phyloP scores from a whole-genome alignment of 305 asterid species.

The Fraxinus dipetala region DNA sequence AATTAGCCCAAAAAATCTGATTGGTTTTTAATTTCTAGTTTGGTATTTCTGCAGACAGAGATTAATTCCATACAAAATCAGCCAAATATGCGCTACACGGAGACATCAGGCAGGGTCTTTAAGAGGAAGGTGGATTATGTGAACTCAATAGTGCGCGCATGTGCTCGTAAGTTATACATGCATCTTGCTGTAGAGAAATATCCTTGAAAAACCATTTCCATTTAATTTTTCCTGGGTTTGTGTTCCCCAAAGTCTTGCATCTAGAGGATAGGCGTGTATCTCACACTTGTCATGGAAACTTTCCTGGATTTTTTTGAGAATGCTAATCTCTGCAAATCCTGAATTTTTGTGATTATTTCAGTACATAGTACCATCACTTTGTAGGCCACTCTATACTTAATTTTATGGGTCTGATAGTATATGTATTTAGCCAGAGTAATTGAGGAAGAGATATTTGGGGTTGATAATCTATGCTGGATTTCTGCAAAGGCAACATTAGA shows the following conservation, averaged over 20 bases:
- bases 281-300: not conserved
- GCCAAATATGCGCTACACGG: constrained; percentile 73
- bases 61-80: constrained; percentile 76
- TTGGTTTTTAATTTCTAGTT: constrained; percentile 22
- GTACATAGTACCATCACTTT: not conserved
- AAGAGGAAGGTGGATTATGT: constrained; percentile 79
- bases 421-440: constrained; percentile 84
- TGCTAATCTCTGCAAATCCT: constrained; percentile 8
- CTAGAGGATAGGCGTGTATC: not conserved
- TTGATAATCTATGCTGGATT: constrained; percentile 89
- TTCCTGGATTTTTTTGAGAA: constrained; percentile 3
- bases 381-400: not conserved
- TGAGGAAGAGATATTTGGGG: constrained; percentile 95
- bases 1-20: not conserved
- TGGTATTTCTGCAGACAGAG: constrained; percentile 63
- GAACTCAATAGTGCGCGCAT: constrained; percentile 73
- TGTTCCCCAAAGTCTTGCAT: constrained; percentile 7
- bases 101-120: constrained; percentile 73
- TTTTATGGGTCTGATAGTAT: constrained; percentile 20
- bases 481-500: constrained; percentile 86
- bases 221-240: constrained; percentile 1
- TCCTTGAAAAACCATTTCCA: not conserved
- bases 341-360: constrained; percentile 13
- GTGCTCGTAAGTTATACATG: constrained; percentile 86
- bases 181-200: not conserved